Evolutionary conservation across 768 basidiomycete species (phyloP), one percentile per base, ranked within the genome.

Genomic region (Chalciporus sphaerocephalus): DNA sequence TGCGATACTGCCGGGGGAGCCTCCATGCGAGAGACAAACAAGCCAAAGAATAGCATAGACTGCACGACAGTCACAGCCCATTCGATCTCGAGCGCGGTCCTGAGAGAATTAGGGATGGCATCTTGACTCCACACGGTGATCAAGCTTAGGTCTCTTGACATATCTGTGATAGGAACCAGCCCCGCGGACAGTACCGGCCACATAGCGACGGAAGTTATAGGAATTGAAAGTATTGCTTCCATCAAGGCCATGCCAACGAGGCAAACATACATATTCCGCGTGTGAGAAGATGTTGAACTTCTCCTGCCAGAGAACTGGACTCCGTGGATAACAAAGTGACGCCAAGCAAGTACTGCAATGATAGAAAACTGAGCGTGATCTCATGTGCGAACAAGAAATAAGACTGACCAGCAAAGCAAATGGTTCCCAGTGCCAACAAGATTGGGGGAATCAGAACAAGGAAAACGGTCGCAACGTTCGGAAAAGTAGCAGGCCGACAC

Each of bases 231-330:
- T 6, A 69, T 20, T 48, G 80, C 74, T 38, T 82, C 72, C 2
- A 64, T 52, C 17, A 72, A 42, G 2, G 78, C 71, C 51, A 87
- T 67, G 5, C 70, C 66, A 40, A 83, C 73, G 17, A 89, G 74
- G 1, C 85, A 79, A n/a, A 87, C 51, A 53, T 84, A 87, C 12
- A 73, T 69, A 21, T 71, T 70, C 5, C 70, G 67, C 9, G 68
- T 72, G 37, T 76, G 66, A 10, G 68, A 63, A 12, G 64, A 59
- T 13, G 54, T 23, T 1, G 69, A 69, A 42, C 53, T 44, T 6
- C 61, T 55, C 38, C 60, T 66, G 35, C 53, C 57, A 53, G 64
- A 60, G 59, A 87, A 82, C 18, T 73, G 67, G 3, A 75, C 47
- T 1, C 82, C 74, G 0, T 75, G 69, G 4, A 51, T 55, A 27